phyloP scores from a whole-genome alignment of 768 basidiomycete genomes.

The Lactarius vividus region DNA sequence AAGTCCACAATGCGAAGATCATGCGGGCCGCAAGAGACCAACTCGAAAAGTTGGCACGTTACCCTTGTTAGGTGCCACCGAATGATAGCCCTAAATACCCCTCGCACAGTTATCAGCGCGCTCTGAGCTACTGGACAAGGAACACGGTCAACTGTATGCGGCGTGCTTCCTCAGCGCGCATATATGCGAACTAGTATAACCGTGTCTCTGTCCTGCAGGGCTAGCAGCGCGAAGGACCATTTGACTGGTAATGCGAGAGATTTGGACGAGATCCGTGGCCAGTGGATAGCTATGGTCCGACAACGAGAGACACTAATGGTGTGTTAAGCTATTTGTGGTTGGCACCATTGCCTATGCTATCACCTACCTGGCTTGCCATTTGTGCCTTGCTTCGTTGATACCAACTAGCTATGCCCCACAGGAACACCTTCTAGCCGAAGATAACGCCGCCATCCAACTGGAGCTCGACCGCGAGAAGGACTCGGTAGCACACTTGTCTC shows the following conservation, averaged over 20 bases:
- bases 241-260: slow-evolving; percentile 7
- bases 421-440: slow-evolving; percentile 12
- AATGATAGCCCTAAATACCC: neutral
- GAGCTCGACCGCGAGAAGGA: slow-evolving; percentile 16
- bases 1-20: slow-evolving; percentile 5
- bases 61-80: neutral
- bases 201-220: neutral
- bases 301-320: slow-evolving; percentile 15
- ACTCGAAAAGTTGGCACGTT: slow-evolving; percentile 14
- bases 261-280: slow-evolving; percentile 17
- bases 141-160: slow-evolving; percentile 16
- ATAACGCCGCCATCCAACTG: slow-evolving; percentile 3
- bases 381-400: neutral
- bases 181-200: slow-evolving; percentile 8
- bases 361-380: neutral
- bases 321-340: slow-evolving; percentile 5
- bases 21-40: slow-evolving; percentile 18
- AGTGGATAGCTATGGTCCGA: slow-evolving; percentile 1
- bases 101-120: slow-evolving; percentile 13
- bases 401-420: neutral
- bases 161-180: slow-evolving; percentile 2
- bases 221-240: neutral
- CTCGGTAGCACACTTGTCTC: slow-evolving; percentile 7
- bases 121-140: neutral
- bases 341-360: neutral